Conservation (phyloP, 768 basidiomycete genomes). For the Collybia nuda region DNA sequence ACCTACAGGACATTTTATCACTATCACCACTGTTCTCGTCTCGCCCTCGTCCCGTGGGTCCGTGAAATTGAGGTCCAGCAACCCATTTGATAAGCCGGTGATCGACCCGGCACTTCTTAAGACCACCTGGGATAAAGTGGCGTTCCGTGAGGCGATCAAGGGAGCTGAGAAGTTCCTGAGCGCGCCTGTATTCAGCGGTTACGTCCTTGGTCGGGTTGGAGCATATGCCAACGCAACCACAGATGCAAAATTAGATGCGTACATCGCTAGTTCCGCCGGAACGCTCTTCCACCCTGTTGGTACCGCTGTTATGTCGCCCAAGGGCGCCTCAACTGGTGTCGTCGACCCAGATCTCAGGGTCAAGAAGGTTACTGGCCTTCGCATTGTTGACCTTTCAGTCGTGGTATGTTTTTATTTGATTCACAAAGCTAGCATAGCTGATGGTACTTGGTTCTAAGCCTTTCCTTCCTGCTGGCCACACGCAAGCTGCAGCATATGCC, state of each 20-base stretch:
- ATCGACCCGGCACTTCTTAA: constrained; percentile 15
- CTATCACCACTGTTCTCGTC: constrained; percentile 12
- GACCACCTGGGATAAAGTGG: constrained; percentile 9
- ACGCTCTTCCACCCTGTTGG: constrained; percentile 11
- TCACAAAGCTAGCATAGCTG: background rate
- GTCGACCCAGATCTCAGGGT: constrained; percentile 15
- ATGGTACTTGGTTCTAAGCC: constrained; percentile 6
- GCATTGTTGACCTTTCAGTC: constrained; percentile 17
- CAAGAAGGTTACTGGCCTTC: constrained; percentile 13
- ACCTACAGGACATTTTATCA: constrained; percentile 14
- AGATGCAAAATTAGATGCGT: background rate
- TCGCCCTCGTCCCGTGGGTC: constrained; percentile 13
- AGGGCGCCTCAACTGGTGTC: constrained; percentile 11
- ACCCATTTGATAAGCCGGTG: constrained; percentile 11
- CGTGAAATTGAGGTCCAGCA: constrained; percentile 5
- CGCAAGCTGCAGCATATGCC: constrained; percentile 14
- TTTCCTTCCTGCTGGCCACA: constrained; percentile 11
- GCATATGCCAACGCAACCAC: constrained; percentile 6
- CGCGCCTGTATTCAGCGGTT: constrained; percentile 12
- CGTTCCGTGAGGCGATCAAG: constrained; percentile 15
- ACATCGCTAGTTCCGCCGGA: background rate
- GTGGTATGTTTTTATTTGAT: constrained; percentile 6
- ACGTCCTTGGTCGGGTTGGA: constrained; percentile 7
- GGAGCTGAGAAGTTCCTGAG: constrained; percentile 10
- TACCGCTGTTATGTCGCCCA: constrained; percentile 12